phyloP scores from a whole-genome alignment of 768 basidiomycete genomes.

The Heimioporus sp. region DNA sequence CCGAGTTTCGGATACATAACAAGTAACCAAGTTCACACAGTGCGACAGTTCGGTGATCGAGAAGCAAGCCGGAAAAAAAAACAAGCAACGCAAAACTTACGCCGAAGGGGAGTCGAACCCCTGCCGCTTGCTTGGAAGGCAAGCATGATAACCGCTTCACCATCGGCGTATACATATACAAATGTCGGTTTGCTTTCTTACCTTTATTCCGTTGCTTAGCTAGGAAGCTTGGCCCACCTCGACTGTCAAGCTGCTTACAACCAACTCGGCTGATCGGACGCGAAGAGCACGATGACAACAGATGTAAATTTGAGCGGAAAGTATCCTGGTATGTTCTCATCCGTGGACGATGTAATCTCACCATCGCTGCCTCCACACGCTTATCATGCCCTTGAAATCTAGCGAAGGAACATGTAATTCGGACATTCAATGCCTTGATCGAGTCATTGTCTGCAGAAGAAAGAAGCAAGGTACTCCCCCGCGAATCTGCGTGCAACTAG shows the following conservation, averaged over 20 bases:
- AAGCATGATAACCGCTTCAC: conserved; percentile 95
- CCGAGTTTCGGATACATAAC: too few relatives aligned
- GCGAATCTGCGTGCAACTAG: not conserved
- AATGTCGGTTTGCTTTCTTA: not conserved
- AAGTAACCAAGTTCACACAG: too few relatives aligned
- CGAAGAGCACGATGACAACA: conserved; percentile 2
- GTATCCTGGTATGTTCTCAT: conserved; percentile 20
- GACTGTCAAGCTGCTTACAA: too few relatives aligned
- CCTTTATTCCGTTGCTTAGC: not conserved
- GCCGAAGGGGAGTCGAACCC: conserved; percentile 76
- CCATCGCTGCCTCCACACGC: not conserved
- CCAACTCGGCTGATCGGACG: not conserved
- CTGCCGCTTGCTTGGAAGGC: conserved; percentile 81
- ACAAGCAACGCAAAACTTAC: conserved; percentile 12
- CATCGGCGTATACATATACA: conserved; percentile 45
- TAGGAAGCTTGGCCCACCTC: not conserved
- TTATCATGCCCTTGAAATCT: not conserved
- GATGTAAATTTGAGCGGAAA: conserved; percentile 9
- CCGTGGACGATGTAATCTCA: not conserved
- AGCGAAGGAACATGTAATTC: conserved; percentile 54
- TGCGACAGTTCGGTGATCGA: too few relatives aligned
- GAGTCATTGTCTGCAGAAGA: conserved; percentile 49
- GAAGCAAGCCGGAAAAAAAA: too few relatives aligned
- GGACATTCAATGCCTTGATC: conserved; percentile 52
- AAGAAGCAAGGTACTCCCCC: conserved; percentile 46